phyloP scores from a whole-genome alignment of 257 asterid genomes.

The Cynanchum wilfordii region DNA sequence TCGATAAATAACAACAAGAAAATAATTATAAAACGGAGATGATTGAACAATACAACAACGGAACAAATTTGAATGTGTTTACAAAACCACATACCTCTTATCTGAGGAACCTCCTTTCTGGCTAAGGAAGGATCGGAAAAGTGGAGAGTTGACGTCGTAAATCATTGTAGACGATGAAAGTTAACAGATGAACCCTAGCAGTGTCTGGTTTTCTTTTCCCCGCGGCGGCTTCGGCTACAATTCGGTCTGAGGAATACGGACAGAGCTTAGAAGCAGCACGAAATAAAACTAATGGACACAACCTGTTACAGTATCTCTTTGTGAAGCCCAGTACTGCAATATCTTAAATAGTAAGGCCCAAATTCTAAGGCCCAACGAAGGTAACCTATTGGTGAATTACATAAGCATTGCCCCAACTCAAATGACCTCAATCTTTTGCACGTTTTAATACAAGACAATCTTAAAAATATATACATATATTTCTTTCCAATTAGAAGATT shows the following conservation, averaged over 20 bases:
- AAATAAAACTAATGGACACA: not conserved
- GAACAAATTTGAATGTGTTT: no score
- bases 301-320: not conserved
- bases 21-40: not conserved
- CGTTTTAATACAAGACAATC: no score
- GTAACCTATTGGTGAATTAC: no score
- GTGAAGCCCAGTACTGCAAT: not conserved
- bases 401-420: no score
- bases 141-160: conserved; percentile 48
- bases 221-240: not conserved
- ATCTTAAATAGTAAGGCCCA: not conserved
- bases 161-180: conserved; percentile 27
- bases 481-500: no score
- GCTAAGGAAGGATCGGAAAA: conserved; percentile 50
- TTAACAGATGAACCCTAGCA: conserved; percentile 12
- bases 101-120: conserved; percentile 46
- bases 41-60: not conserved
- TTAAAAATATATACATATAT: no score
- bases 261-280: not conserved
- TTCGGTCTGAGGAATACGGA: not conserved
- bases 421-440: no score
- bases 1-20: not conserved
- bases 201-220: not conserved
- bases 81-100: conserved; percentile 25
- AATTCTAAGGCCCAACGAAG: not conserved